Base-by-base conservation (phyloP, 208 protist species). In the Leptomonas pyrrhocoris region DNA sequence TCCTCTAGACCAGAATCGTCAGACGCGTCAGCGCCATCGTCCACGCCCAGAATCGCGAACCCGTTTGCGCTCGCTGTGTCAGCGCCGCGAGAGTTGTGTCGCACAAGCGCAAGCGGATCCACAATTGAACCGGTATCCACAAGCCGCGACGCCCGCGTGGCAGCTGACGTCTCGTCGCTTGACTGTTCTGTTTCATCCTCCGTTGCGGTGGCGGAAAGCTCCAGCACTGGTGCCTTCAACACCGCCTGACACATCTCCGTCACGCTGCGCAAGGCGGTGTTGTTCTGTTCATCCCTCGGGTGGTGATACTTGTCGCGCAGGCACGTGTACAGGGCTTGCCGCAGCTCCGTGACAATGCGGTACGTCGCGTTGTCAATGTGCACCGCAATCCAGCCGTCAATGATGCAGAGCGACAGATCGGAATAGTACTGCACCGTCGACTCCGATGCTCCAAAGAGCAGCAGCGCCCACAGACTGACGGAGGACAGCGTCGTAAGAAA, bases 371-470 rank as follows among this genome's bases (percentile, higher is more conserved):
- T 6, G 46, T 82, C 74, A 9, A 94, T 84, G 23, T 77, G 73
- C 36, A 94, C 73, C 12, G 80, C 80, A 25, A 96, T 79, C 89
- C 92, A 96, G 15, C 73, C 76, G 48, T 93, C 84, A 23, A 96
- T 71, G 25, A 90, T 71, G 62, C 89, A 93, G 28, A 96, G 64
- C 5, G 64, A 64, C 23, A 96, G 50, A 12, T 49, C 43, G 8
- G 36, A 50, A 38, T 85, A 70, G 62, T 92, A 94, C 43, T 58
- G 43, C 31, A 85, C 78, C 25, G 84, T 78, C 19, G 84, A 84
- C 31, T 92, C 85, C 6, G 79, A 76, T 13, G 81, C 84, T 4
- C 89, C 92, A 68, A 96, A 94, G 23, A 96, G 83, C 38, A 96
- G 77, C 63, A 96, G 62, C 0, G 88, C 85, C 89, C 89, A 96